Evolutionary conservation across 768 basidiomycete genomes (phyloP), one percentile per base, ranked within the genome.

Genomic region (Floccularia luteovirens): DNA sequence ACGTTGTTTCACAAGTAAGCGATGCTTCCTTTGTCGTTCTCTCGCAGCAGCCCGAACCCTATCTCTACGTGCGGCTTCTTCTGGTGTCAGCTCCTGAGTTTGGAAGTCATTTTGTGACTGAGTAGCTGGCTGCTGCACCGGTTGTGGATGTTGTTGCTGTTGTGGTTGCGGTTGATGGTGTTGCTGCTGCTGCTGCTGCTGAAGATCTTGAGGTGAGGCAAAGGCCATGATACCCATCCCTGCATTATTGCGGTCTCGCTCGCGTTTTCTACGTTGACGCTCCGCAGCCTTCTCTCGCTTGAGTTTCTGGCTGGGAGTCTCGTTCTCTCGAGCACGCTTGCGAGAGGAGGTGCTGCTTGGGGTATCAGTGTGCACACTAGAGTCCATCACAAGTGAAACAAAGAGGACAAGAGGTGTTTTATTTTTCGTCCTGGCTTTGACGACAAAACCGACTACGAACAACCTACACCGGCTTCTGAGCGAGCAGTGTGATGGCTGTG

Each of bases 241-340:
- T 34, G 61, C 58, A 43, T 55, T 58, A 46, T 59, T 61, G 31
- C 71, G 61, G 54, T 77, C 74, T 41, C 84, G 74, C 62, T 88
- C 88, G 36, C 88, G 79, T 58, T 90, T 90, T 46, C 85, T 59
- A 34, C 88, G 75, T 57, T 90, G 88, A 44, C 88, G 70, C 58
- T 90, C 88, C 30, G 89, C 84, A 1, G 88, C 88, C 58, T 90
- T 89, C 70, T 87, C 84, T 49, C 88, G 75, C 57, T 90, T 90
- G 50, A 75, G 67, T 48, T 76, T 69, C 61, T 86, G 82, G 42
- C 72, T 72, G 21, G 77, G 74, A 8, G 82, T 81, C 65, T 87
- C 85, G 67, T 82, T 76, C 56, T 86, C 69, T 48, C 83, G 70
- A 30, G 75, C 63, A 19, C 81, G 71, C 59, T 80, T 83, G 36